Evolutionary conservation across 2,329 filamentous ascomycete genomes (phyloP).

Genomic region (Sclerotinia glacialis): DNA sequence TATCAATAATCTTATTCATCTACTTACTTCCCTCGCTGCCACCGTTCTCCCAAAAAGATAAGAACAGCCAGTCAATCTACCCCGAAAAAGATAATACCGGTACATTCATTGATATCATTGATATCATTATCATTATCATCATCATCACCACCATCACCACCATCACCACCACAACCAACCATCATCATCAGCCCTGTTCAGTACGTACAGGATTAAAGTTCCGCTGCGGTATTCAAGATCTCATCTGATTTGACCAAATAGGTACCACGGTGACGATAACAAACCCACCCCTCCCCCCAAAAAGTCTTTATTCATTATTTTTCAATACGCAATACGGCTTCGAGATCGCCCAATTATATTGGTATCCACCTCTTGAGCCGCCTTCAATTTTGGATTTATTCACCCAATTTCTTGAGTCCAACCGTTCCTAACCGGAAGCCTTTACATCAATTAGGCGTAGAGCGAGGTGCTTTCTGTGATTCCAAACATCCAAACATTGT

Average conservation of each 20-base stretch:
- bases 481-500: not conserved
- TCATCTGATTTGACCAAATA: slow-evolving; percentile 13
- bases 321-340: not conserved
- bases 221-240: slow-evolving; percentile 9
- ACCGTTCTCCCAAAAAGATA: not conserved
- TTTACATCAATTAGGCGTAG: not conserved
- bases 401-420: not conserved
- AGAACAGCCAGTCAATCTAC: not conserved
- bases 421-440: slow-evolving; percentile 12
- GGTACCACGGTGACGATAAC: not conserved
- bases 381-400: not conserved
- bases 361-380: slow-evolving; percentile 13
- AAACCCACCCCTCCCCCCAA: not conserved
- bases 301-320: not conserved
- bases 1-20: not conserved
- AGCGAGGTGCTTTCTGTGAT: not conserved
- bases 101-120: too few species aligned
- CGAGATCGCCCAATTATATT: slow-evolving; percentile 4
- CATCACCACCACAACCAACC: too few species aligned
- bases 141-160: not conserved
- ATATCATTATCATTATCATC: not conserved
- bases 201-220: not conserved
- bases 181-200: slow-evolving; percentile 14
- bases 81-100: not conserved
- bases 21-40: not conserved